Evolutionary conservation across 148 eudicot genomes (phyloP).

Genomic region (Rhododendron ferrugineum): DNA sequence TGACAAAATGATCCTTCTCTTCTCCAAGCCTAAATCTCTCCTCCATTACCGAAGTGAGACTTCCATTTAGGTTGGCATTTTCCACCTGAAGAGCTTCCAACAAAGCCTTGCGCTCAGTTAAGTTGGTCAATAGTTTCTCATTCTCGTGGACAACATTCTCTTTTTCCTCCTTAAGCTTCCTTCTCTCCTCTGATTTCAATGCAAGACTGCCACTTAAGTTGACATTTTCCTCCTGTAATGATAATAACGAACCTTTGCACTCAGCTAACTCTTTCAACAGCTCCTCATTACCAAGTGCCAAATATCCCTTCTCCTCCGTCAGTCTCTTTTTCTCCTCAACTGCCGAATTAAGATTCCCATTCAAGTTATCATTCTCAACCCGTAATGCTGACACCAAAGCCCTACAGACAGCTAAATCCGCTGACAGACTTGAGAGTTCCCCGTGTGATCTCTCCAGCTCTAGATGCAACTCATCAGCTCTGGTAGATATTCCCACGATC

Average conservation of each 20-base stretch:
- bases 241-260: conserved; percentile 22
- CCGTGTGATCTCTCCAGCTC: conserved; percentile 42
- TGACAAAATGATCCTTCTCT: conserved; percentile 11
- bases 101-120: conserved; percentile 18
- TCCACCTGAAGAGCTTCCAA: conserved; percentile 33
- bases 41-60: conserved; percentile 13
- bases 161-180: conserved; percentile 31
- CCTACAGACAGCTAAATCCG: conserved; percentile 45
- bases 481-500: conserved; percentile 32
- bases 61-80: conserved; percentile 14
- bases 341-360: conserved; percentile 25
- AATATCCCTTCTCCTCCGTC: conserved; percentile 35
- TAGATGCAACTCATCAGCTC: conserved; percentile 47
- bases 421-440: conserved; percentile 37
- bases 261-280: conserved; percentile 37
- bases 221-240: conserved; percentile 23
- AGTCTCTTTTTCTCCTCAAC: conserved; percentile 47
- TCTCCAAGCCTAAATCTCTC: conserved; percentile 14
- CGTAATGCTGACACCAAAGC: conserved; percentile 42
- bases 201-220: conserved; percentile 22
- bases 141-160: conserved; percentile 22
- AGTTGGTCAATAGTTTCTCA: conserved; percentile 34
- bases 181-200: conserved; percentile 26
- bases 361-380: conserved; percentile 49
- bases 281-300: conserved; percentile 36